Base-by-base conservation (phyloP, 2,329 filamentous ascomycete genomes). In the Cladosporium sp. region DNA sequence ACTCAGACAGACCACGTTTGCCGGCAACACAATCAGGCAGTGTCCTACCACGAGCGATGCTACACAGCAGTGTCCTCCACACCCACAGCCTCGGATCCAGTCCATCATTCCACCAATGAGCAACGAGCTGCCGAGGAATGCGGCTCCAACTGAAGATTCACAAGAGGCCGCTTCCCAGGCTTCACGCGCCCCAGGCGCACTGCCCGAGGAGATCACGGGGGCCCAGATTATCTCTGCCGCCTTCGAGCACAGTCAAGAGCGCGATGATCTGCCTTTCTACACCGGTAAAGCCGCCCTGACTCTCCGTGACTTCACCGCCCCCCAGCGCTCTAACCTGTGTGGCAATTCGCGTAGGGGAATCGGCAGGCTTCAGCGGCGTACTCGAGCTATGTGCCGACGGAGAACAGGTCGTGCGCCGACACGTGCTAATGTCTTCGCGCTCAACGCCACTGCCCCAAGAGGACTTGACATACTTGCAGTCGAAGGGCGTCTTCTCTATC, bases 361-460 rank as follows among this genome's bases (percentile, higher is more conserved):
- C 20, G 5, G 36, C 43, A 18, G 33, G 43, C n/a, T 46, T 46
- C 7, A 46, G 43, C 22, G 43, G 32, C n/a, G 43, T 46, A 5
- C 33, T 46, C 12, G 43, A 46, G 15, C 15, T 46, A 22, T 46
- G 43, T 22, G 15, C 43, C 15, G 43, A 46, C 19, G 43, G 33
- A 46, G 32, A 46, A 11, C 43, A 46, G 32, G 32, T 32, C 16
- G 43, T 46, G 3, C 43, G 43, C 4, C 43, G 43, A n/a, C 43
- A 46, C 12, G 43, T 46, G 2, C 16, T 46, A 3, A 29, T 46
- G 13, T 33, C 43, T 4, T 46, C 43, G 9, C 43, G 38, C 11
- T 33, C 22, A 12, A 38, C 43, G 2, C 27, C 43, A 5, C 22
- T 46, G n/a, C 33, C 32, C 19, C 20, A 46, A 16, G 43, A 46